Percentiles rank a stretch among this genome's conserved stretches.
Evolutionary conservation across 805 yeast species (phyloP).

Genomic region (Lachancea cidri): DNA sequence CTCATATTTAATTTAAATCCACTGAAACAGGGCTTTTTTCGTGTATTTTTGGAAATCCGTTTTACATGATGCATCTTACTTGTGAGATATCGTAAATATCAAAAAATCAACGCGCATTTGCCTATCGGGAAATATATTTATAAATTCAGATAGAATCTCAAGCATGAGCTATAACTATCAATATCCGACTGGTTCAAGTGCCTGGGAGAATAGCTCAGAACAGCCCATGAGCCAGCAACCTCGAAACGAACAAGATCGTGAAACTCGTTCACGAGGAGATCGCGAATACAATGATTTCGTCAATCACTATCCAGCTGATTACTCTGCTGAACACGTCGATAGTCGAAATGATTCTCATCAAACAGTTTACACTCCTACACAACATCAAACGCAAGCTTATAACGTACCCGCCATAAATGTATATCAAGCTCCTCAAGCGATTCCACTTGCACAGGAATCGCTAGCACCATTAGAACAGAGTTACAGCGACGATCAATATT

Average conservation of each 20-base stretch:
- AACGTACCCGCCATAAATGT: slow-evolving; percentile 26
- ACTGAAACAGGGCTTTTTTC: not conserved
- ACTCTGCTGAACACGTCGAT: not conserved
- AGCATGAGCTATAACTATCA: not conserved
- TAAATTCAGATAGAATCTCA: not conserved
- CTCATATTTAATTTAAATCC: not conserved
- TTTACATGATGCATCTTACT: not conserved
- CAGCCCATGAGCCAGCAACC: slow-evolving; percentile 1
- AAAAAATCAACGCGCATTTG: not conserved
- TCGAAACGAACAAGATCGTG: not conserved
- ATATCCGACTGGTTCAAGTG: not conserved
- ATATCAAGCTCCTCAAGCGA: slow-evolving; percentile 20
- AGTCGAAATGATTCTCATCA: not conserved
- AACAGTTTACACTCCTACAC: not conserved
- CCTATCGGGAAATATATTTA: not conserved
- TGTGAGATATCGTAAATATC: not conserved
- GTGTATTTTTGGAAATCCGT: not conserved
- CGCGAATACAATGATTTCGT: slow-evolving; percentile 19
- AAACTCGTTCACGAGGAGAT: slow-evolving; percentile 3
- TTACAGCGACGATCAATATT: slow-evolving; percentile 25
- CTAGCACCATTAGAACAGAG: slow-evolving; percentile 10
- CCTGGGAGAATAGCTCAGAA: slow-evolving; percentile 1
- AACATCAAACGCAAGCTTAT: slow-evolving; percentile 2
- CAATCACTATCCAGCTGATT: slow-evolving; percentile 11
- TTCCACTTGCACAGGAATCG: slow-evolving; percentile 8